These are phyloP conservation scores for Fusarium mundagurra DNA, from an alignment of 2,329 filamentous ascomycete genomes.

Conservation along the genomic window DNA sequence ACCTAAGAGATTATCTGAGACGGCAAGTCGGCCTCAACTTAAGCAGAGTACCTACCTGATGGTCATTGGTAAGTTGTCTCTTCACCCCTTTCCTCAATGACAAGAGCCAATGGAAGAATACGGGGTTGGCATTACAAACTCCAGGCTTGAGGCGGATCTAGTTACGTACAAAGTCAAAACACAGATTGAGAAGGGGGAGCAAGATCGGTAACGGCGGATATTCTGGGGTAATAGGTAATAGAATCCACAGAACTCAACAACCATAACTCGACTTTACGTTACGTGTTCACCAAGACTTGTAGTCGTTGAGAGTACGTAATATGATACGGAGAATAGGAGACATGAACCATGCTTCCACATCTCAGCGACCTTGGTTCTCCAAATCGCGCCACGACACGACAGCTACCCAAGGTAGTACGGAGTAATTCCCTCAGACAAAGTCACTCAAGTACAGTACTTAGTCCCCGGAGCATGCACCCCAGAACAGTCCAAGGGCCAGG, in stretches of 20 bases:
- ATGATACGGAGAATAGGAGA: not conserved
- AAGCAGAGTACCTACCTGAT: not conserved
- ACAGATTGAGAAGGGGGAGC: not conserved
- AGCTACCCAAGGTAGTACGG: not conserved
- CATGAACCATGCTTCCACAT: not conserved
- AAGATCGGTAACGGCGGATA: not conserved
- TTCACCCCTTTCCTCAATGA: not conserved
- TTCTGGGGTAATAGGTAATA: slow-evolving; percentile 6
- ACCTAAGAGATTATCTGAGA: not conserved
- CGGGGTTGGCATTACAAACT: not conserved
- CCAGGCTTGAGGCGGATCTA: not conserved
- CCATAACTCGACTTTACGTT: not conserved
- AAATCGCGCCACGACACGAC: not conserved
- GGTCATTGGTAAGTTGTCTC: not conserved
- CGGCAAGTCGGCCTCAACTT: not conserved
- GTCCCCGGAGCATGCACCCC: slow-evolving; percentile 29
- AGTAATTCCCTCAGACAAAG: slow-evolving; percentile 1
- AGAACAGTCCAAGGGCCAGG: not conserved
- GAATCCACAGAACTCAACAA: not conserved
- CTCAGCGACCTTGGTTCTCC: not conserved
- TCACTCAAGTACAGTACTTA: slow-evolving; percentile 32
- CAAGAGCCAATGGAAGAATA: not conserved
- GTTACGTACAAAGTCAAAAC: slow-evolving; percentile 33
- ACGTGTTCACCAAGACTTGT: not conserved
- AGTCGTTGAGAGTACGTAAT: not conserved